phyloP scores from a whole-genome alignment of 768 basidiomycete species.

The Mrakia frigida region DNA sequence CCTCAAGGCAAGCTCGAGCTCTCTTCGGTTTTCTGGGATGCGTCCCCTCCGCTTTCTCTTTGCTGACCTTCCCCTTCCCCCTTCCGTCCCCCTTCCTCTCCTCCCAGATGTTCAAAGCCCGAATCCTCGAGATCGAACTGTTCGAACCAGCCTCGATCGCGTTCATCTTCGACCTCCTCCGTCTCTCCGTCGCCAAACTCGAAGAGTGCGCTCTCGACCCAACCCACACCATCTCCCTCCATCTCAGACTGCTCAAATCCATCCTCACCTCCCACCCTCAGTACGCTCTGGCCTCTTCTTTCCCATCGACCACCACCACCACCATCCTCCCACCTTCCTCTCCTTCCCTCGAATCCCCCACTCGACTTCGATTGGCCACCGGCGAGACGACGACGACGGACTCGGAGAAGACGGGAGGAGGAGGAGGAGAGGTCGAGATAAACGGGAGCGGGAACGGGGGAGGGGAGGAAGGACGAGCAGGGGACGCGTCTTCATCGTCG shows the following conservation, averaged over 20 bases:
- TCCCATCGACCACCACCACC: too few species aligned
- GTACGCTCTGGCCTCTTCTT: background rate
- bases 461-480: background rate
- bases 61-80: too few species aligned
- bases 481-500: too few species aligned
- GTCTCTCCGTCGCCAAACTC: constrained; percentile 1
- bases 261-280: constrained; percentile 1
- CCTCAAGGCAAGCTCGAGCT: too few species aligned
- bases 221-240: background rate
- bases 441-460: background rate
- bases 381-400: too few species aligned
- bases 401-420: background rate
- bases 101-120: background rate
- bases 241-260: background rate
- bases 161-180: constrained; percentile 1
- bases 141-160: background rate
- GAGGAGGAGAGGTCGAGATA: background rate
- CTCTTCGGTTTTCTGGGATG: too few species aligned
- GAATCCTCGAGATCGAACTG: background rate
- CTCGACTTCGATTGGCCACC: background rate
- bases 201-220: background rate
- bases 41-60: too few species aligned
- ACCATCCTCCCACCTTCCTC: background rate
- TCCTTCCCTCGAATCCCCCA: background rate
- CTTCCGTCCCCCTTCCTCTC: background rate